Conservation (phyloP, 1,139 yeast species). For the Petasospora fabianii region DNA sequence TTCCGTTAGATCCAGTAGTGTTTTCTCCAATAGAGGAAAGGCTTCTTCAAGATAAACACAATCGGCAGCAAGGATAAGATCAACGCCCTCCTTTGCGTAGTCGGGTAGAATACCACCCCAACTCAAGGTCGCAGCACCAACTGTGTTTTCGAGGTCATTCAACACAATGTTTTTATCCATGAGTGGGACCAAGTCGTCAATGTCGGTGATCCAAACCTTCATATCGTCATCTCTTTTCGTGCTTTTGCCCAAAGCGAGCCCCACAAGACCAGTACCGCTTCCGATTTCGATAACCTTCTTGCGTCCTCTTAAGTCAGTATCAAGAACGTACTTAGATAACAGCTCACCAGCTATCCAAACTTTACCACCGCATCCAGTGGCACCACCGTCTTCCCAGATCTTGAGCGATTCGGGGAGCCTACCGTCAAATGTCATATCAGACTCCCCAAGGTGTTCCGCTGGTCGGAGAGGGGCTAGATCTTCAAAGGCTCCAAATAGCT, state of each 20-base stretch:
- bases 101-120: conserved; percentile 46
- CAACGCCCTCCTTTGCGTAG: conserved; percentile 33
- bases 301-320: conserved; percentile 20
- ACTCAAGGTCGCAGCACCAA: conserved; percentile 39
- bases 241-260: conserved; percentile 33
- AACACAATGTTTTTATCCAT: conserved; percentile 42
- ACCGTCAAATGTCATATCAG: conserved; percentile 40
- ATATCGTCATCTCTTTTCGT: conserved; percentile 27
- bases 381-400: conserved; percentile 53
- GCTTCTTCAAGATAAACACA: conserved; percentile 53
- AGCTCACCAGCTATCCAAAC: conserved; percentile 58
- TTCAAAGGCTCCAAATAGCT: conserved; percentile 16
- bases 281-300: conserved; percentile 46
- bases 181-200: conserved; percentile 39
- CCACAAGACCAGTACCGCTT: conserved; percentile 55
- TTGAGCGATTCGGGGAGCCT: conserved; percentile 35
- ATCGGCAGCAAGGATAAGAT: conserved; percentile 52
- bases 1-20: conserved; percentile 42
- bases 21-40: conserved; percentile 46
- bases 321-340: conserved; percentile 40
- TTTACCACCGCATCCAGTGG: conserved; percentile 56
- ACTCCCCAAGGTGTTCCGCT: conserved; percentile 37
- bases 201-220: conserved; percentile 41
- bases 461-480: conserved; percentile 34
- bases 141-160: conserved; percentile 35